A percentile compares a stretch with the other conserved stretches of the same genome.
These are phyloP conservation scores for Liriodendron chinense DNA, from an alignment of 164 flowering plant species.

Conservation along the genomic window DNA sequence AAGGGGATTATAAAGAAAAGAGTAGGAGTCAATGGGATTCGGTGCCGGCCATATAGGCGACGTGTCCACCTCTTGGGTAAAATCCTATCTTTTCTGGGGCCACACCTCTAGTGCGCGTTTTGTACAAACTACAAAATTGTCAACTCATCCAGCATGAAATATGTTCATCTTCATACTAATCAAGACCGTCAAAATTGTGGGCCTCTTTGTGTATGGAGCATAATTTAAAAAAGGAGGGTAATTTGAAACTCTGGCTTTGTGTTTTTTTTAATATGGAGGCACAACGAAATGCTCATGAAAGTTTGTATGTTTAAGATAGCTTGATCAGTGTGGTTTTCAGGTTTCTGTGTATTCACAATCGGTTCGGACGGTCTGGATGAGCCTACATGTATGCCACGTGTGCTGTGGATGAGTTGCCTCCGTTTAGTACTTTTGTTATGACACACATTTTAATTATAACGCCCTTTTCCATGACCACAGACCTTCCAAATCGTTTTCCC, in stretches of 20 bases:
- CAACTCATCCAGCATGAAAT: not conserved
- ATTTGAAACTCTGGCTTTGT: no score
- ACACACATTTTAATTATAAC: no score
- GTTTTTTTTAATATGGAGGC: no score
- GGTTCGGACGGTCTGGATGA: no score
- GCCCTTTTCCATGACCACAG: not conserved
- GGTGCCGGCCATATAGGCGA: conserved; percentile 40
- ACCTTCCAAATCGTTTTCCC: conserved; percentile 5
- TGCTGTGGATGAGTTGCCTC: no score
- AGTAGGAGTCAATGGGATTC: conserved; percentile 43
- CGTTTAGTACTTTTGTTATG: no score
- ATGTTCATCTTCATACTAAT: not conserved
- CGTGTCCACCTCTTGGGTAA: conserved; percentile 24
- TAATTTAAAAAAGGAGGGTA: no score
- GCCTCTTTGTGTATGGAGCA: not conserved
- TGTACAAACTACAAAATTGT: not conserved
- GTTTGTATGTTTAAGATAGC: no score
- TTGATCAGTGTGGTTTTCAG: no score
- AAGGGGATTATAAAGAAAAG: not conserved
- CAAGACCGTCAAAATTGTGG: not conserved
- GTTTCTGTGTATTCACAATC: no score
- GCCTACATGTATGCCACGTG: no score
- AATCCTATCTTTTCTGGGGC: not conserved
- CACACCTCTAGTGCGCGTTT: not conserved
- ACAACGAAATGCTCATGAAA: no score